These are phyloP conservation scores for Populus deltoides DNA, from an alignment of 345 rosid species.

Conservation along the genomic window DNA sequence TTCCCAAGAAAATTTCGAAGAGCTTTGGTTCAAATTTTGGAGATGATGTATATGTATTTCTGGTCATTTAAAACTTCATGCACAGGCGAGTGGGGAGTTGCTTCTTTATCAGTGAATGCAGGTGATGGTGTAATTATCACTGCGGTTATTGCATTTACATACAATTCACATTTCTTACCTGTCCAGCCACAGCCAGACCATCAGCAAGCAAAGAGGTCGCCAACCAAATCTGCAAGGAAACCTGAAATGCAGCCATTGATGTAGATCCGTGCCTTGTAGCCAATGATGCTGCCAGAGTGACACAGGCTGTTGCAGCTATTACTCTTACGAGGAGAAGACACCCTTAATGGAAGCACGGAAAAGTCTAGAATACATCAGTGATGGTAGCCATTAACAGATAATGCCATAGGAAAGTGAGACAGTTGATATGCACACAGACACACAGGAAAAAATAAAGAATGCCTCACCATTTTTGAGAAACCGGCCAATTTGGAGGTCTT, in stretches of 20 bases:
- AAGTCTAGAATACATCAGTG: conserved; percentile 3
- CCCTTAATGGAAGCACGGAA: conserved; percentile 7
- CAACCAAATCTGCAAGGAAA: conserved; percentile 28
- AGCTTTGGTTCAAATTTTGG: too few relatives aligned
- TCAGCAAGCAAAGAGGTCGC: conserved; percentile 34
- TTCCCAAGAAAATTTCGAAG: too few relatives aligned
- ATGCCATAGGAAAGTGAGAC: not conserved
- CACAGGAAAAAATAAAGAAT: not conserved
- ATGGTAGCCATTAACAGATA: not conserved
- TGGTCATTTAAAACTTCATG: too few relatives aligned
- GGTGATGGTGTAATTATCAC: not conserved
- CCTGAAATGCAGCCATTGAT: conserved; percentile 34
- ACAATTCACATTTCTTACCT: conserved; percentile 16
- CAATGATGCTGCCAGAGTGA: conserved; percentile 30
- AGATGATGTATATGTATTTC: too few relatives aligned
- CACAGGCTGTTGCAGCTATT: conserved; percentile 28
- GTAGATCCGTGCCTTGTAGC: conserved; percentile 28
- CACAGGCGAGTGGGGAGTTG: too few relatives aligned
- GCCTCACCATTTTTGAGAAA: conserved; percentile 25
- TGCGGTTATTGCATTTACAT: not conserved
- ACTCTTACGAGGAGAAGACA: conserved; percentile 27
- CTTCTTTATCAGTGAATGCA: not conserved
- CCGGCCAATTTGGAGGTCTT: conserved; percentile 25
- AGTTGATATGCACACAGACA: not conserved
- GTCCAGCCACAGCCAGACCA: conserved; percentile 32